phyloP scores from a whole-genome alignment of 148 eudicot species.

The Dianthus caryophyllus region DNA sequence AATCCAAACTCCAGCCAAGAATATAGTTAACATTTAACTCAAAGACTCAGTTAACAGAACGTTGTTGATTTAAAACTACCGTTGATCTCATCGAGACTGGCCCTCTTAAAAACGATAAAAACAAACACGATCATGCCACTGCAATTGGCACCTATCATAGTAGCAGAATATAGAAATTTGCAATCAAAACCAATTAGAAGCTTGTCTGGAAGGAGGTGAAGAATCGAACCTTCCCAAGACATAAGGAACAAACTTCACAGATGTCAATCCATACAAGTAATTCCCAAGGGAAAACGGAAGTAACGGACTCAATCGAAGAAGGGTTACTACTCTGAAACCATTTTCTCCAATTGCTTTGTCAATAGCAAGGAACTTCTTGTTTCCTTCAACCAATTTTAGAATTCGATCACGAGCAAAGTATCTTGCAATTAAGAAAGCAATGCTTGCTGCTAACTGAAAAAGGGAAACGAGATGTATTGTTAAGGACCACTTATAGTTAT shows the following conservation, averaged over 20 bases:
- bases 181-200: slow-evolving; percentile 10
- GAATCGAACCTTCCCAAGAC: slow-evolving; percentile 90
- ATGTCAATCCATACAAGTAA: slow-evolving; percentile 94
- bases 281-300: slow-evolving; percentile 97
- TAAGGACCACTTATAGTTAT: slow-evolving; percentile 9
- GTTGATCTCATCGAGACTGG: not conserved
- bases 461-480: not conserved
- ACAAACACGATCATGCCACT: not conserved
- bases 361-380: slow-evolving; percentile 96
- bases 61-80: not conserved
- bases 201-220: slow-evolving; percentile 12
- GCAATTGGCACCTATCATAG: slow-evolving; percentile 2
- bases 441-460: slow-evolving; percentile 89
- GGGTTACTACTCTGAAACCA: slow-evolving; percentile 90
- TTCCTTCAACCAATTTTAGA: slow-evolving; percentile 91
- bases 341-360: slow-evolving; percentile 99
- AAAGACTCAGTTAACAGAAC: not conserved
- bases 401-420: slow-evolving; percentile 99
- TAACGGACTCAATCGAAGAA: slow-evolving; percentile 97
- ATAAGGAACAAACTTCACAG: slow-evolving; percentile 87
- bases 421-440: slow-evolving; percentile 95
- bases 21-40: not conserved
- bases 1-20: not conserved
- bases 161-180: not conserved
- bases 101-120: not conserved